Evolutionary conservation across 768 basidiomycete genomes (phyloP).

Genomic region (Boletus reticuloceps): DNA sequence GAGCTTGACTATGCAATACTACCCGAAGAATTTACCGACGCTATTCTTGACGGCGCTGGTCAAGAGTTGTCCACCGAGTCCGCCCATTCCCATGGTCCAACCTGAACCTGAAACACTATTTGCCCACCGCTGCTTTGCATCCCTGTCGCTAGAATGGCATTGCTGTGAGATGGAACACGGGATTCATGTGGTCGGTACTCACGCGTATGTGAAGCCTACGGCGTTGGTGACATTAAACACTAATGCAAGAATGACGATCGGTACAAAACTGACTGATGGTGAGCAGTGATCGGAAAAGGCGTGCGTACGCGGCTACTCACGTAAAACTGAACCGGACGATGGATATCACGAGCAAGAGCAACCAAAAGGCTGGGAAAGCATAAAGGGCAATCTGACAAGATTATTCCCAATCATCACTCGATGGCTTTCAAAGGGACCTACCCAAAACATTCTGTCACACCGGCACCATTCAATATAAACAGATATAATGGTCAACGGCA

Average conservation of each 20-base stretch:
- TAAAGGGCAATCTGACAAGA: constrained; percentile 76
- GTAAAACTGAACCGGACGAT: constrained; percentile 84
- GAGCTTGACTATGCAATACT: constrained; percentile 3
- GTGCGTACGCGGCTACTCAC: constrained; percentile 45
- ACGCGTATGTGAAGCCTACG: constrained; percentile 97
- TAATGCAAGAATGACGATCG: constrained; percentile 90
- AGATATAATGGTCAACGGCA: constrained; percentile 3
- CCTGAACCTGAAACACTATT: constrained; percentile 63
- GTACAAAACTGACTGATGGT: constrained; percentile 67
- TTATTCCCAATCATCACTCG: constrained; percentile 7
- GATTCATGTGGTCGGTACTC: constrained; percentile 29
- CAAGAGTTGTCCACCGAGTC: constrained; percentile 82
- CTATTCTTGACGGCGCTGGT: constrained; percentile 80
- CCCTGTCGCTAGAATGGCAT: constrained; percentile 62
- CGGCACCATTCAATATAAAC: constrained; percentile 5
- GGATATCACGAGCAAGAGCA: constrained; percentile 82
- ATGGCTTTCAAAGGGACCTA: constrained; percentile 33
- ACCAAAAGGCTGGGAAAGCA: constrained; percentile 86
- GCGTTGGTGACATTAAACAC: constrained; percentile 96
- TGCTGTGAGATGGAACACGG: constrained; percentile 9
- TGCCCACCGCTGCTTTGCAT: constrained; percentile 92
- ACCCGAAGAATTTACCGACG: constrained; percentile 74
- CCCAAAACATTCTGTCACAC: constrained; percentile 85
- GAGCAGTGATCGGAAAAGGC: constrained; percentile 5
- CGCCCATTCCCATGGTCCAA: constrained; percentile 74